A percentile compares a stretch with the other conserved stretches of the same genome.
These are phyloP conservation scores for Mycena capillaripes DNA, from an alignment of 768 basidiomycete genomes.

Conservation along the genomic window DNA sequence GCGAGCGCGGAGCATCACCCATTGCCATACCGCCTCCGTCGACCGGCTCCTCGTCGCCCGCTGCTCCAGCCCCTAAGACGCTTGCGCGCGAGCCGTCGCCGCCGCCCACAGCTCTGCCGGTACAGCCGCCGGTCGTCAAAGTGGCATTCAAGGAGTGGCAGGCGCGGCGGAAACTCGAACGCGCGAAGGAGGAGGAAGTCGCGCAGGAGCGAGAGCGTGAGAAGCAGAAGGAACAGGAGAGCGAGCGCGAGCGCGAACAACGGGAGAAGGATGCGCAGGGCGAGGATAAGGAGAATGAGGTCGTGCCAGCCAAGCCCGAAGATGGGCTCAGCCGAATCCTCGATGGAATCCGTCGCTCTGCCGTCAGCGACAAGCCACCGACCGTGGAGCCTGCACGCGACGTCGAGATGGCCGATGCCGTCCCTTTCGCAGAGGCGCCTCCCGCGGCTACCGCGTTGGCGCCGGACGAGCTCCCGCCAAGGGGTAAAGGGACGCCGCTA, in stretches of 20 bases:
- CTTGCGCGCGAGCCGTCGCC: conserved; percentile 13
- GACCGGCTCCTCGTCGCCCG: not conserved
- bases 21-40: not conserved
- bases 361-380: conserved; percentile 17
- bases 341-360: conserved; percentile 21
- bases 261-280: conserved; percentile 22
- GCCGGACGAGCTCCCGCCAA: not conserved
- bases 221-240: conserved; percentile 5
- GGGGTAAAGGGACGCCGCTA: not conserved
- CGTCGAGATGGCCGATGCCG: conserved; percentile 11
- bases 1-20: not conserved
- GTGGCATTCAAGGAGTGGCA: conserved; percentile 26
- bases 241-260: conserved; percentile 6
- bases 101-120: not conserved
- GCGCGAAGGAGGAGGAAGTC: conserved; percentile 8
- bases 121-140: conserved; percentile 7
- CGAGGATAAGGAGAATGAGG: conserved; percentile 29
- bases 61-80: not conserved
- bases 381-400: not conserved
- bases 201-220: conserved; percentile 11
- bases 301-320: conserved; percentile 10
- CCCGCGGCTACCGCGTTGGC: not conserved
- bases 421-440: not conserved
- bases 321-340: conserved; percentile 28
- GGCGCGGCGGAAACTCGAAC: conserved; percentile 3